Evolutionary conservation across 1,139 yeast species (phyloP).

Genomic region (Yamadazyma mexicana): DNA sequence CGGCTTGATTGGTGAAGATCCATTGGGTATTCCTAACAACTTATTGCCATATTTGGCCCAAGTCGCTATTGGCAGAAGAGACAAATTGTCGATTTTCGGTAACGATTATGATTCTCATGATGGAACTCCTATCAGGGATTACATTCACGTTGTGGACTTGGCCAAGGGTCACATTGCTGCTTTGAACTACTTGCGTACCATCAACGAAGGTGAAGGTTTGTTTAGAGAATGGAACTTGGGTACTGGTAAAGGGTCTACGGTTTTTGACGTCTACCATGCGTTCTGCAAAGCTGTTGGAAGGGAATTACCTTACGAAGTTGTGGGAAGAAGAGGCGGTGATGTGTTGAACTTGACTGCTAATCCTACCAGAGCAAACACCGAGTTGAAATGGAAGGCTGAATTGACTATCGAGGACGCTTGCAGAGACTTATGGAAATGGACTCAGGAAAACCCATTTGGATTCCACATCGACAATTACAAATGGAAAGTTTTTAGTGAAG

Average conservation of each 20-base stretch:
- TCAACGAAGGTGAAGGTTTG: slow-evolving; percentile 43
- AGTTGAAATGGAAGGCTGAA: slow-evolving; percentile 65
- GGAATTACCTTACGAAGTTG: slow-evolving; percentile 63
- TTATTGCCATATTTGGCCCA: slow-evolving; percentile 75
- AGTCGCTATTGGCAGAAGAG: slow-evolving; percentile 74
- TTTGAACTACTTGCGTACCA: slow-evolving; percentile 53
- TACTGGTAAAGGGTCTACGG: slow-evolving; percentile 78
- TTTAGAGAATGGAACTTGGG: slow-evolving; percentile 85
- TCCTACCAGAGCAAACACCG: slow-evolving; percentile 64
- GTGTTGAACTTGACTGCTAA: slow-evolving; percentile 75
- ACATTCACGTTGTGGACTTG: slow-evolving; percentile 78
- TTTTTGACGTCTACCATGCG: slow-evolving; percentile 67
- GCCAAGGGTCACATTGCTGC: slow-evolving; percentile 83
- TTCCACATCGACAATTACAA: slow-evolving; percentile 41
- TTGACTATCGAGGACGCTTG: slow-evolving; percentile 65
- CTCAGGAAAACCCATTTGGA: slow-evolving; percentile 67
- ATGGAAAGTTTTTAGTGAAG: slow-evolving; percentile 32
- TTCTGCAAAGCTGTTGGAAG: slow-evolving; percentile 71
- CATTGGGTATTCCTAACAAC: slow-evolving; percentile 75
- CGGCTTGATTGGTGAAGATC: slow-evolving; percentile 79
- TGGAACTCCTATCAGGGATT: slow-evolving; percentile 83
- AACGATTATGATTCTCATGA: slow-evolving; percentile 68
- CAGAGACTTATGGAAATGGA: slow-evolving; percentile 77
- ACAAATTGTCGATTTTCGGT: slow-evolving; percentile 65
- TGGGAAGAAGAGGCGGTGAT: slow-evolving; percentile 74